phyloP scores from a whole-genome alignment of 257 asterid species.

The Solanum tarapatanum region DNA sequence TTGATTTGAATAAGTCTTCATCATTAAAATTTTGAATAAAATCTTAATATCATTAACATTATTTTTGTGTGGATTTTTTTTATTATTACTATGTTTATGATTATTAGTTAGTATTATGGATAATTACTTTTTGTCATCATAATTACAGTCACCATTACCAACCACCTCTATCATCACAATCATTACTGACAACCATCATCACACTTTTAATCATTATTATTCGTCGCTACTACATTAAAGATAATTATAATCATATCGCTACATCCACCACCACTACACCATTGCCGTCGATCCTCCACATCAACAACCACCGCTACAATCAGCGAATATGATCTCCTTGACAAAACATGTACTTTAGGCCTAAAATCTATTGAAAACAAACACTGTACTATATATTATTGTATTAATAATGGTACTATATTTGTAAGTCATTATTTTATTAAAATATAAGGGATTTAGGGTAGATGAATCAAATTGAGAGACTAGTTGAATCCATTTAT shows the following conservation, averaged over 20 bases:
- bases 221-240: rapidly evolving
- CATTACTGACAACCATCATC: background rate
- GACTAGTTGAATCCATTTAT: no score
- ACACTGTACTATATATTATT: no score
- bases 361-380: background rate
- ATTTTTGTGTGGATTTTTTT: no score
- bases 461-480: no score
- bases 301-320: background rate
- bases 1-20: no score
- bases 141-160: background rate
- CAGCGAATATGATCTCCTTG: background rate
- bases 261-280: background rate
- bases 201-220: no score
- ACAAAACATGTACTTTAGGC: background rate
- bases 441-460: background rate
- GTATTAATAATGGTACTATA: background rate
- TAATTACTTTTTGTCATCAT: no score
- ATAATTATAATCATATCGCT: background rate
- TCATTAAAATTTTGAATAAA: no score
- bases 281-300: background rate
- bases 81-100: no score
- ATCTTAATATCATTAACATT: no score
- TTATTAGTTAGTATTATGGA: no score
- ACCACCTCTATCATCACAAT: background rate
- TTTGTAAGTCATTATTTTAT: background rate